Evolutionary conservation across 768 basidiomycete genomes (phyloP).

Genomic region (Tylopilus felleus): DNA sequence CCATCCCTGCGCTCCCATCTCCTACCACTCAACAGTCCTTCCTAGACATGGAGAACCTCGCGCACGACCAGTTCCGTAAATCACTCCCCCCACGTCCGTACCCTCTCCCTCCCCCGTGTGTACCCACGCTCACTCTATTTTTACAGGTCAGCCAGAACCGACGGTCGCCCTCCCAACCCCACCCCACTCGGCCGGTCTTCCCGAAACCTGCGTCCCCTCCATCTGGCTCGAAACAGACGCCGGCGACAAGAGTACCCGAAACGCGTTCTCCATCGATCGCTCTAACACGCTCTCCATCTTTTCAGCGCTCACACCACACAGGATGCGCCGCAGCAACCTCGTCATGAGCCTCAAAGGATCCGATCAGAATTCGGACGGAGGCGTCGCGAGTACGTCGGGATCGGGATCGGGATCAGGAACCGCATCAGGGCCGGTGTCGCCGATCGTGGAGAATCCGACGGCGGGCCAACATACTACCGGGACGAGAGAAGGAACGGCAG

Average conservation of each 20-base stretch:
- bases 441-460: background rate
- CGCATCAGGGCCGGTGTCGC: background rate
- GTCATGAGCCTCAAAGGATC: constrained; percentile 22
- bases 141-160: constrained; percentile 16
- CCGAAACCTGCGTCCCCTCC: constrained; percentile 37
- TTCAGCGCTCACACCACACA: constrained; percentile 8
- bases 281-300: constrained; percentile 21
- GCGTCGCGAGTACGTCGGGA: background rate
- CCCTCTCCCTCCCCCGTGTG: background rate
- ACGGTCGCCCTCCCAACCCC: constrained; percentile 14
- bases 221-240: constrained; percentile 49
- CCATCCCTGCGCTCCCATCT: constrained; percentile 27
- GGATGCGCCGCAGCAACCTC: constrained; percentile 25
- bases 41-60: constrained; percentile 31
- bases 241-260: constrained; percentile 12
- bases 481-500: background rate
- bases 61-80: constrained; percentile 33
- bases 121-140: background rate
- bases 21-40: constrained; percentile 24
- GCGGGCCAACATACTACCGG: background rate
- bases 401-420: background rate
- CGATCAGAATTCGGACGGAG: constrained; percentile 1
- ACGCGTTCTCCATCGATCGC: constrained; percentile 15
- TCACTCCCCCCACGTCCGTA: constrained; percentile 17
- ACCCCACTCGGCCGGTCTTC: constrained; percentile 23